A percentile compares a stretch with the other conserved stretches of the same genome.
Conservation (phyloP, 177 flowering plant species). For the Vitis hybrid region DNA sequence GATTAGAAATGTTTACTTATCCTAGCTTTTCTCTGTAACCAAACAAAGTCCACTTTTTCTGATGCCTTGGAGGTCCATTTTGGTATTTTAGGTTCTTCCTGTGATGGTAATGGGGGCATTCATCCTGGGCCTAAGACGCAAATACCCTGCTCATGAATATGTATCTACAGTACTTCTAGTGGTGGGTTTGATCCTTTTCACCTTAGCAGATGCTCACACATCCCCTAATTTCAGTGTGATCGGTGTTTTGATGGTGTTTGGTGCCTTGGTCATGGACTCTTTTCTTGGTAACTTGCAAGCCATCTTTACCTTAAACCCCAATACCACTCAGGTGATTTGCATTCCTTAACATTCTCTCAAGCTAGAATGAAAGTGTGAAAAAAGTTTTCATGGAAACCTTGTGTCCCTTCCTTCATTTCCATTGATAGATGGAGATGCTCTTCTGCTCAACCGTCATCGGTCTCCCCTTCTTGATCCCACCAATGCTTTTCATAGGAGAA, state of each 20-base stretch:
- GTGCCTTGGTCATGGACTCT: conserved; percentile 88
- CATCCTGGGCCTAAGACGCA: conserved; percentile 86
- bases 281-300: conserved; percentile 95
- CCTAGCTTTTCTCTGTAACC: no score
- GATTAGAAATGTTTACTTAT: no score
- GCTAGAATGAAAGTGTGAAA: not conserved
- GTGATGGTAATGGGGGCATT: conserved; percentile 99
- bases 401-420: not conserved
- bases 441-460: conserved; percentile 91
- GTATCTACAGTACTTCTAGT: conserved; percentile 90
- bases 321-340: conserved; percentile 77
- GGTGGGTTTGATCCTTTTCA: conserved; percentile 86
- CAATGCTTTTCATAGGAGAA: conserved; percentile 86
- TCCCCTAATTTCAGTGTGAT: conserved; percentile 88
- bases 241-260: conserved; percentile 87
- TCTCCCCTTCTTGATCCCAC: conserved; percentile 81
- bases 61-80: not conserved
- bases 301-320: conserved; percentile 87
- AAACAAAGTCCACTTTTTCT: not conserved
- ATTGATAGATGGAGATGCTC: conserved; percentile 79
- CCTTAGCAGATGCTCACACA: conserved; percentile 87
- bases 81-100: conserved; percentile 71
- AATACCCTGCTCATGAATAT: conserved; percentile 87
- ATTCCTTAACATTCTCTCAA: not conserved
- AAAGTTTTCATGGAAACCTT: not conserved